phyloP scores from a whole-genome alignment of 495 filamentous ascomycete genomes.

The Trichoderma virens region DNA sequence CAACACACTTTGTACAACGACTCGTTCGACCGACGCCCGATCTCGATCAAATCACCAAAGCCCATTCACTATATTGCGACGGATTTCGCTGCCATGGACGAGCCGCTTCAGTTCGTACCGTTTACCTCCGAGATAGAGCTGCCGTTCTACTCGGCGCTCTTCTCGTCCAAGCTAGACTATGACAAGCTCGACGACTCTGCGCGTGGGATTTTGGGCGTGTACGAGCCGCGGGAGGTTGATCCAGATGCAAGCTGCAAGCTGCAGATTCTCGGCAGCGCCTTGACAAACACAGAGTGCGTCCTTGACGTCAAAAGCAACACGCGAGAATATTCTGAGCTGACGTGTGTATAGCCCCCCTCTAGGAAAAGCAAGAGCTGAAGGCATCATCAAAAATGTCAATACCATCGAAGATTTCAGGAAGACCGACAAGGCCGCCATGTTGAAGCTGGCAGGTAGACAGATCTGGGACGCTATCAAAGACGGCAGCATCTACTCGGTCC shows the following conservation, averaged over 20 bases:
- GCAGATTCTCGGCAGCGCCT: conserved; percentile 79
- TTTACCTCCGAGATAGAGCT: conserved; percentile 93
- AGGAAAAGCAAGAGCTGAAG: conserved; percentile 74
- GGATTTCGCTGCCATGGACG: conserved; percentile 15
- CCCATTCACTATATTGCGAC: too few relatives aligned
- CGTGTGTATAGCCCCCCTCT: conserved; percentile 52
- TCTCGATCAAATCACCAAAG: not conserved
- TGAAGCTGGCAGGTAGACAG: conserved; percentile 68
- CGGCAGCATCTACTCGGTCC: conserved; percentile 88
- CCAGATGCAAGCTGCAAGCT: conserved; percentile 70
- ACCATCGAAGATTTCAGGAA: conserved; percentile 89
- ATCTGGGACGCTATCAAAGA: conserved; percentile 97
- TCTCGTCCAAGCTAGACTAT: conserved; percentile 86
- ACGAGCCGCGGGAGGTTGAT: conserved; percentile 68
- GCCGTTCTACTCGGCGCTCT: conserved; percentile 85
- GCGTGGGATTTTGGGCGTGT: conserved; percentile 76
- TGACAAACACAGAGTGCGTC: conserved; percentile 71
- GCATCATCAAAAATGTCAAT: conserved; percentile 91
- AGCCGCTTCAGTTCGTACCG: conserved; percentile 57
- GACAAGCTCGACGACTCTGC: conserved; percentile 93
- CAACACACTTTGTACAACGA: not conserved
- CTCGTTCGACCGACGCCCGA: not conserved
- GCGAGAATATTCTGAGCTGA: not conserved
- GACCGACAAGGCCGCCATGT: conserved; percentile 60
- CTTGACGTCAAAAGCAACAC: conserved; percentile 14